Conservation (phyloP, 192 early-diverging fungal species). For the Coemansia sp. region DNA sequence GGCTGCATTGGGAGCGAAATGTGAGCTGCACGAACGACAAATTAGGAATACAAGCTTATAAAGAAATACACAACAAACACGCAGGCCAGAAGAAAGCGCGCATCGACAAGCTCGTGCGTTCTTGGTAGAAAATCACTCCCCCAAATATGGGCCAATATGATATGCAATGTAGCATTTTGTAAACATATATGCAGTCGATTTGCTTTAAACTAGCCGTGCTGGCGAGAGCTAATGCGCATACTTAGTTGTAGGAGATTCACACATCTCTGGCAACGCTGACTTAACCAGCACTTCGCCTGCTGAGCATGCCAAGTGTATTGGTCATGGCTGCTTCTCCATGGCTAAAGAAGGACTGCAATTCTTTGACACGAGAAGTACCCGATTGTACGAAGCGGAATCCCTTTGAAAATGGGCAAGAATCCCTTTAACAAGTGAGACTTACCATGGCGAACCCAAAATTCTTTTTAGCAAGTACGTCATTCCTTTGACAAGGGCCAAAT, state of each 20-base stretch:
- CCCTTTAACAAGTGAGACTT: not conserved
- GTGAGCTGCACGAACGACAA: not conserved
- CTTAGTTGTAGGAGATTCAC: not conserved
- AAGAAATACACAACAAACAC: not conserved
- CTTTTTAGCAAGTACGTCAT: not conserved
- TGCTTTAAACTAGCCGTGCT: not conserved
- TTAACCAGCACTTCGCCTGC: not conserved
- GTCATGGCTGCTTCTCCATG: not conserved
- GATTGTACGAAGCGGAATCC: not conserved
- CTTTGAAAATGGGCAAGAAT: too few relatives aligned
- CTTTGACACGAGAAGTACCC: not conserved
- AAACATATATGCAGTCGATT: not conserved
- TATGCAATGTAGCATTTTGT: too few relatives aligned
- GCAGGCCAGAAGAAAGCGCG: not conserved
- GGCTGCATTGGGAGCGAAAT: constrained; percentile 11
- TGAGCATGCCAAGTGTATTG: not conserved
- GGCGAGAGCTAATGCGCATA: not conserved
- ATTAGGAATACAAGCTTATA: not conserved
- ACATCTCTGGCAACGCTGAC: not conserved
- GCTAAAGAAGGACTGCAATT: not conserved
- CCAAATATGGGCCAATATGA: too few relatives aligned
- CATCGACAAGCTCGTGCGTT: not conserved
- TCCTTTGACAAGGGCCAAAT: too few relatives aligned
- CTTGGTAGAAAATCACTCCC: too few relatives aligned
- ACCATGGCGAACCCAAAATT: too few relatives aligned